Conservation (phyloP, 225 moss, liverwort and hornwort species). For the Sphagnum tenellum region DNA sequence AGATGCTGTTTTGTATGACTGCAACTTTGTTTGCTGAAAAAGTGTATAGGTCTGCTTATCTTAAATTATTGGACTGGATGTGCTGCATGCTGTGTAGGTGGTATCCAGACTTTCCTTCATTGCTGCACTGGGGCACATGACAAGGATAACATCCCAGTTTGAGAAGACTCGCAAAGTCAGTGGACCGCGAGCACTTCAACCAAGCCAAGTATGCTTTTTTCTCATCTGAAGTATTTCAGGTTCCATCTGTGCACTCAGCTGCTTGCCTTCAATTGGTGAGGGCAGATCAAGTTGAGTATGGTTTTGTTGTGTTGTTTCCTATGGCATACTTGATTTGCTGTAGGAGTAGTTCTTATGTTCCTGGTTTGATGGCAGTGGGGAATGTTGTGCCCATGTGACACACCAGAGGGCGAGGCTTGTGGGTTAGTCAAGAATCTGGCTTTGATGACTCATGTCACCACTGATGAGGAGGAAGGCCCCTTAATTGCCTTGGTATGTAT, state of each 20-base stretch:
- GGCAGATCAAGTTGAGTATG: background rate
- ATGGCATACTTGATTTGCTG: too few species aligned
- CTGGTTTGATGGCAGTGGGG: conserved; percentile 61
- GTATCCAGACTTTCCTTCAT: conserved; percentile 98
- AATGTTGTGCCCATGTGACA: conserved; percentile 99
- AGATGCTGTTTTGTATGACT: too few species aligned
- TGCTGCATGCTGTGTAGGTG: conserved; percentile 31
- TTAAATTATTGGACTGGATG: too few species aligned
- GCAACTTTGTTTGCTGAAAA: too few species aligned
- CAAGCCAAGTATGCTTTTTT: conserved; percentile 64
- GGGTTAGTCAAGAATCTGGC: conserved; percentile 97
- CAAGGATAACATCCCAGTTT: conserved; percentile 94
- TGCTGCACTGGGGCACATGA: conserved; percentile 98
- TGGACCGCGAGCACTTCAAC: conserved; percentile 96
- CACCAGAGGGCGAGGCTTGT: conserved; percentile 98
- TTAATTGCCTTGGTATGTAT: conserved; percentile 63
- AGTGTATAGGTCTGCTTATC: too few species aligned
- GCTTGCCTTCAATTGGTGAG: background rate
- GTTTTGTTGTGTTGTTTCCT: too few species aligned
- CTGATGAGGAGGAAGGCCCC: conserved; percentile 97
- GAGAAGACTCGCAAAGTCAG: conserved; percentile 99
- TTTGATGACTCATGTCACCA: conserved; percentile 98
- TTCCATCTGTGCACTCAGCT: too few species aligned
- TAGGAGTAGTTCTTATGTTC: background rate
- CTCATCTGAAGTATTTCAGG: background rate